Conservation (phyloP, 495 filamentous ascomycete species). For the Aspergillus carlsbadensis region DNA sequence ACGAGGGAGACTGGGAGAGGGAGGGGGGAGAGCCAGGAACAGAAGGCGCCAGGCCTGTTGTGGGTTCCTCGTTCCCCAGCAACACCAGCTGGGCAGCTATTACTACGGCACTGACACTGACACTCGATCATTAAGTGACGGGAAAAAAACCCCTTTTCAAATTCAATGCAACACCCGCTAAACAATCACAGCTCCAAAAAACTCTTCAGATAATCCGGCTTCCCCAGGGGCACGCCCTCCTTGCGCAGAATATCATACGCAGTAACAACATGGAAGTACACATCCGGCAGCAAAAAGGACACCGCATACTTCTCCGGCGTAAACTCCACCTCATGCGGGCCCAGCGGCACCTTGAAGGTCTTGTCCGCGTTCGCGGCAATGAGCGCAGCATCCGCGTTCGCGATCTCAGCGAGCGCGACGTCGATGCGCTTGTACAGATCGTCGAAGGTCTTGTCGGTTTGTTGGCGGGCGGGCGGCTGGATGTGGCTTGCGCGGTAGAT, state of each 20-base stretch:
- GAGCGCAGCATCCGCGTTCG: conserved; percentile 31
- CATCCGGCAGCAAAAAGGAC: conserved; percentile 48
- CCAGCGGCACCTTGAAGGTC: conserved; percentile 28
- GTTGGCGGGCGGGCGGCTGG: conserved; percentile 25
- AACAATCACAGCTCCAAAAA: background rate
- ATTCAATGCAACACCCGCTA: too few relatives aligned
- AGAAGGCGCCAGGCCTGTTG: too few relatives aligned
- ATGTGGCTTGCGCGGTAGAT: conserved; percentile 27
- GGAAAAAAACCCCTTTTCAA: too few relatives aligned
- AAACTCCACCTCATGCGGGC: conserved; percentile 18
- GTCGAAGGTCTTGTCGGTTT: conserved; percentile 38
- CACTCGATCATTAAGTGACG: too few relatives aligned
- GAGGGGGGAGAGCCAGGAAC: too few relatives aligned
- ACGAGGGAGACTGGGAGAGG: too few relatives aligned
- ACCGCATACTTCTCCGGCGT: conserved; percentile 29
- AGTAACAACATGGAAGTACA: conserved; percentile 57
- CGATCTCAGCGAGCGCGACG: conserved; percentile 38
- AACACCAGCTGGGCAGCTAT: too few relatives aligned
- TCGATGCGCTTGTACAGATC: conserved; percentile 40
- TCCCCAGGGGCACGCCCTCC: conserved; percentile 57
- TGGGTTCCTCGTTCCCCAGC: too few relatives aligned
- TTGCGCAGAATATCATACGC: conserved; percentile 55
- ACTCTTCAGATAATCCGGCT: conserved; percentile 46
- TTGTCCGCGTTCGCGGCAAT: conserved; percentile 34
- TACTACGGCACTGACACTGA: too few relatives aligned